These are phyloP conservation scores for Phyllosticta citriasiana DNA, from an alignment of 2,329 filamentous ascomycete genomes.

Conservation along the genomic window DNA sequence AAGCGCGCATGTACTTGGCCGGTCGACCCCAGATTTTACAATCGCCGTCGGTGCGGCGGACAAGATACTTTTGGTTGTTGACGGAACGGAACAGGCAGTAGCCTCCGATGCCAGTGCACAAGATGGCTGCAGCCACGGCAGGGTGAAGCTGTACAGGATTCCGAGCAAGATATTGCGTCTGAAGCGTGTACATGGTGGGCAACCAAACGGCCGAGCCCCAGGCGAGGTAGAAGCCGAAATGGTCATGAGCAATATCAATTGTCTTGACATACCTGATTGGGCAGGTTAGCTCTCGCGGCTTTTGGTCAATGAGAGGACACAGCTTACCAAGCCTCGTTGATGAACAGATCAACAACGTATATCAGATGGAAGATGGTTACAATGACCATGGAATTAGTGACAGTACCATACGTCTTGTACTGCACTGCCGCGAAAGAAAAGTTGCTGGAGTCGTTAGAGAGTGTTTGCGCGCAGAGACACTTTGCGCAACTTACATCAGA, in stretches of 20 bases:
- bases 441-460: slow-evolving; percentile 18
- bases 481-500: slow-evolving; percentile 28
- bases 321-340: slow-evolving; percentile 37
- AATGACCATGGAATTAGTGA: slow-evolving; percentile 35
- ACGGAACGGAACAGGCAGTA: slow-evolving; percentile 37
- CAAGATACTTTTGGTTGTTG: slow-evolving; percentile 37
- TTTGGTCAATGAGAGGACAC: neutral
- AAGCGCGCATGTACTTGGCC: slow-evolving; percentile 29
- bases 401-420: slow-evolving; percentile 31
- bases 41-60: slow-evolving; percentile 30
- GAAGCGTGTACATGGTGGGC: slow-evolving; percentile 38
- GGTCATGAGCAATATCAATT: slow-evolving; percentile 35
- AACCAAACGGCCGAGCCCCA: slow-evolving; percentile 32
- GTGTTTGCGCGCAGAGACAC: slow-evolving; percentile 1
- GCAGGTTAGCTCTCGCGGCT: neutral
- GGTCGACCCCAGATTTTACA: slow-evolving; percentile 36
- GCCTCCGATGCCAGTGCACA: slow-evolving; percentile 26
- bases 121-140: slow-evolving; percentile 18
- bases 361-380: slow-evolving; percentile 35
- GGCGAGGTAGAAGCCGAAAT: slow-evolving; percentile 31
- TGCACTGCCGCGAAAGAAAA: slow-evolving; percentile 32
- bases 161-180: slow-evolving; percentile 37
- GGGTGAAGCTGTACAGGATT: slow-evolving; percentile 28
- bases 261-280: slow-evolving; percentile 30
- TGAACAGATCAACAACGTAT: slow-evolving; percentile 41